Base-by-base conservation (phyloP, 2,329 filamentous ascomycete species). In the Ophiobolus disseminans region DNA sequence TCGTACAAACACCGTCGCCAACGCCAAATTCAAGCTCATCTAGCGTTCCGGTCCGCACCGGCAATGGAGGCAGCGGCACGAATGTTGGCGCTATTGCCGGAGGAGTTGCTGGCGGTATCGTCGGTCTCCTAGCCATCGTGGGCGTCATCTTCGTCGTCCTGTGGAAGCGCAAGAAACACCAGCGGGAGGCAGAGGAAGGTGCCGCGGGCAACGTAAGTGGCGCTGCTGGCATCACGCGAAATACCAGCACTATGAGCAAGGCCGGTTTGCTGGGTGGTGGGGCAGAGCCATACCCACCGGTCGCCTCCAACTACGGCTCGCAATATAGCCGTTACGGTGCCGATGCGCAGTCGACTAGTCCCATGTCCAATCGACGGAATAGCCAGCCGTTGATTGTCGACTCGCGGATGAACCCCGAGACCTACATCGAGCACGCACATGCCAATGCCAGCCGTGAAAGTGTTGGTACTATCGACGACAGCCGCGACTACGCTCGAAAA, bases 221-320 rank as follows among this genome's bases (percentile, higher is more conserved):
- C 8, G 57, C 57, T 25, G 53, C 58, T 3, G 64, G 66, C 28
- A 63, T 72, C 46, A 57, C 65, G 9, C 69, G 78, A 16, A 78
- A 80, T 45, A 71, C 72, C 14, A 80, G 77, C 63, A 76, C 78
- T 11, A 70, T 80, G 58, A 80, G 77, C 62, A 76, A 73, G 60
- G 71, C 75, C 14, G 78, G 78, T 11, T 65, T 80, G 6, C 63
- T 80, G 13, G 61, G 63, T 37, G 53, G 58, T 17, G 46, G 47
- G 11, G 37, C 42, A 25, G 67, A 71, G 10, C 32, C 13, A 21
- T 61, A 53, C 40, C 65, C 63, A 4, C 58, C 48, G 11, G 62
- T 72, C 16, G 58, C 56, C 7, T 70, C 69, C 7, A 67, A 58
- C 16, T 45, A 63, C 37, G 60, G 57, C 38, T 61, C 66, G 6